phyloP scores from a whole-genome alignment of 2,329 filamentous ascomycete species.

The Fusarium illudens region DNA sequence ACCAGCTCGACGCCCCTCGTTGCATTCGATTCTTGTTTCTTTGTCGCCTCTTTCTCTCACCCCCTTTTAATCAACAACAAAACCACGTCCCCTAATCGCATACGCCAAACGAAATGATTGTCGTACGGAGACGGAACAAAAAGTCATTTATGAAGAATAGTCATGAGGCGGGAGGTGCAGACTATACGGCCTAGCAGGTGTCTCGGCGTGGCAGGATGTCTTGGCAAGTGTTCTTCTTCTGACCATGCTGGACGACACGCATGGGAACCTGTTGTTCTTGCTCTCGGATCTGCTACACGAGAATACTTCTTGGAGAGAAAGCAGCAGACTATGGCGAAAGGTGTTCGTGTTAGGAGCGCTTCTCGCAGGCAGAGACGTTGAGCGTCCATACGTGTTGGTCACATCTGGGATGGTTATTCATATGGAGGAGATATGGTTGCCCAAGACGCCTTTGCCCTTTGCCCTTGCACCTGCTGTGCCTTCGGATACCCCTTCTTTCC shows the following conservation, averaged over 20 bases:
- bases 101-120: conserved; percentile 47
- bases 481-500: conserved; percentile 41
- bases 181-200: conserved; percentile 42
- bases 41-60: conserved; percentile 49
- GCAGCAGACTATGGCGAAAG: conserved; percentile 32
- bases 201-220: conserved; percentile 28
- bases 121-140: conserved; percentile 44
- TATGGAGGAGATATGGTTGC: conserved; percentile 29
- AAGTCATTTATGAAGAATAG: conserved; percentile 50
- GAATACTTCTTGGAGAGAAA: conserved; percentile 32
- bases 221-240: conserved; percentile 24
- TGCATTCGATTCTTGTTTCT: conserved; percentile 56
- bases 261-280: conserved; percentile 12
- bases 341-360: conserved; percentile 22
- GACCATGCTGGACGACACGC: conserved; percentile 10
- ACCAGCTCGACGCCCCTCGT: conserved; percentile 65
- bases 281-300: conserved; percentile 25
- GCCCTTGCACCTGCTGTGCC: conserved; percentile 38
- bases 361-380: conserved; percentile 26
- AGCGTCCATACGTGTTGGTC: conserved; percentile 35
- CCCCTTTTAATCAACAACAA: conserved; percentile 52
- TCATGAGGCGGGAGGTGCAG: conserved; percentile 46
- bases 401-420: conserved; percentile 44
- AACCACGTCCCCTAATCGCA: conserved; percentile 49
- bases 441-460: conserved; percentile 31